A percentile compares a stretch with the other conserved stretches of the same genome.
These are phyloP conservation scores for Suhomyces kunorum DNA, from an alignment of 1,139 yeast species.

Conservation along the genomic window DNA sequence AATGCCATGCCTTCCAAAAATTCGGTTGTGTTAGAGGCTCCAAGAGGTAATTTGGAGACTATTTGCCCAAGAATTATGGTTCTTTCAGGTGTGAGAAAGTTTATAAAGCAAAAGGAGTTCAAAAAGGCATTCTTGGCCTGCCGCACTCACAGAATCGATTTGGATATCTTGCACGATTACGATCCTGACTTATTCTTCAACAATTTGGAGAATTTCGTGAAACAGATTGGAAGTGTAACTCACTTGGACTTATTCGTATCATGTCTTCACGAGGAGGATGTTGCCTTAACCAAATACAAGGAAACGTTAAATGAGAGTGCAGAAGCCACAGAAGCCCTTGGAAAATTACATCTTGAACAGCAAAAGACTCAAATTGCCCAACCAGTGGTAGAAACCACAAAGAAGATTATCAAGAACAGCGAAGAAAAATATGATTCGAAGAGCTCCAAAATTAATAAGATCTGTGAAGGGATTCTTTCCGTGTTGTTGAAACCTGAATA, in stretches of 20 bases:
- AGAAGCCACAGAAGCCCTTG: constrained; percentile 7
- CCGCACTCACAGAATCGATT: constrained; percentile 86
- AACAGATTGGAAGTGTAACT: constrained; percentile 70
- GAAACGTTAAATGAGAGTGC: constrained; percentile 55
- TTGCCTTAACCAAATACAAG: constrained; percentile 74
- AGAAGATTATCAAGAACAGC: constrained; percentile 23
- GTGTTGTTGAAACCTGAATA: constrained; percentile 57
- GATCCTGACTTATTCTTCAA: constrained; percentile 66
- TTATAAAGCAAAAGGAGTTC: constrained; percentile 60
- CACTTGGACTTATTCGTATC: constrained; percentile 86
- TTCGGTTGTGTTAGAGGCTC: constrained; percentile 86
- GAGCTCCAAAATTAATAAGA: constrained; percentile 68
- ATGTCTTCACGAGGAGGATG: constrained; percentile 85
- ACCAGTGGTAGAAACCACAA: constrained; percentile 9
- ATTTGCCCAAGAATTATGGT: constrained; percentile 93
- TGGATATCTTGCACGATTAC: constrained; percentile 88
- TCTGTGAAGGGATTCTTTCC: constrained; percentile 69
- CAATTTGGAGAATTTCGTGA: constrained; percentile 68
- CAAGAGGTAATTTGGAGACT: constrained; percentile 94
- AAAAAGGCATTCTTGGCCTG: constrained; percentile 76
- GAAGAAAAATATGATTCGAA: constrained; percentile 27
- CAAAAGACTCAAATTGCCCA: background rate
- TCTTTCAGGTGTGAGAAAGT: constrained; percentile 73
- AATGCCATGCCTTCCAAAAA: constrained; percentile 81
- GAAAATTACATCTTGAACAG: constrained; percentile 6